Base-by-base conservation (phyloP, 2,329 filamentous ascomycete genomes). In the Dendrostoma leiphaemia region DNA sequence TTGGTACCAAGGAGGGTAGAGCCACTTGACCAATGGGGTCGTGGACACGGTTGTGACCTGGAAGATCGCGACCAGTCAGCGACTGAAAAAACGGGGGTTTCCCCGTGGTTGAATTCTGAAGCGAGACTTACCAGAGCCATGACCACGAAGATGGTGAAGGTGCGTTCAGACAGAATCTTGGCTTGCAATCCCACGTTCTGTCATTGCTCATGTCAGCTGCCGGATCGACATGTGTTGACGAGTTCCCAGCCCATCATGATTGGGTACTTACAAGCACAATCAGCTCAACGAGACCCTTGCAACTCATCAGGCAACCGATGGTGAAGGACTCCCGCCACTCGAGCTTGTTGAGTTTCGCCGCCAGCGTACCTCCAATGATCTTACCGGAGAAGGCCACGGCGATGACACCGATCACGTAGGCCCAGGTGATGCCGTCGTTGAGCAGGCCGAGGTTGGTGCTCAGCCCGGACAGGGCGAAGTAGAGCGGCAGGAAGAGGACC, bases 121-220 rank as follows among this genome's bases (percentile, higher is more conserved):
- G 2, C 19, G n/a, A n/a, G 24, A 23, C 43, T 50, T 49, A 59
- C 66, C 2, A 96, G 76, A 8, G 91, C 91, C 91, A 96, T 96
- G 64, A 96, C 89, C 21, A 96, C 91, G 62, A 96, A 96, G 51
- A 96, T 95, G 49, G 91, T 96, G 64, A 96, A 96, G 0, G 91
- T 95, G 15, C 89, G 78, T 0, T 79, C 80, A 55, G 88, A 92
- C 17, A 96, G 76, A 57, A 96, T 95, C 32, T 83, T 84, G 19
- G 91, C 91, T 73, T 93, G 86, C 2, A 92, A 78, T 41, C 91
- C 91, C 62, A 97, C 82, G 61, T 84, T 84, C 80, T 83, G 21
- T 3, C 31, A 8, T 5, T 8, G 4, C 9, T 26, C 15, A 24
- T 40, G 37, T 62, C 13, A 60, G 44, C 48, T 21, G 46, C 59